Base-by-base conservation (phyloP, 257 asterid genomes). In the Penstemon davidsonii region DNA sequence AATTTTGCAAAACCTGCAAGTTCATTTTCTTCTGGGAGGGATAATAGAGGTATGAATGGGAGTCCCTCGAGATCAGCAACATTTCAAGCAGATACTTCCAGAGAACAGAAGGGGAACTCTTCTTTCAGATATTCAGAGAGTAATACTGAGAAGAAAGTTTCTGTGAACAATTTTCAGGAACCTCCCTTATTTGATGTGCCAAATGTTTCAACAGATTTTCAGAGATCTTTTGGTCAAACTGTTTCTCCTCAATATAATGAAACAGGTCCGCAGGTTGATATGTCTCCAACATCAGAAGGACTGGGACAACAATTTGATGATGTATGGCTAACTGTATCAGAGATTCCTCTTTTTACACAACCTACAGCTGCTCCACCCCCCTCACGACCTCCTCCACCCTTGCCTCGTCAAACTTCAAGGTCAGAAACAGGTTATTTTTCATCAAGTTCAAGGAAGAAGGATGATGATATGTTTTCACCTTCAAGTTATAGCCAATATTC, bases 311-410 rank as follows among this genome's bases (percentile, higher is more conserved):
- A 84, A 56, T 74, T 77, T 45, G 97, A 85, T 59, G 97, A 87
- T 51, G 69, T 89, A 62, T 95, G 99, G 99, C 80, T 91, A 67
- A 83, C 92, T 52, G 97, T 89, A 43, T 89, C 92, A 6, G 99
- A 95, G 85, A 76, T 95, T 69, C 98, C 98, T 68, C 98, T 95
- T 70, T 86, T 77, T 62, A 95, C 98, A 3, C 96, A 83, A 75
- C 96, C 96, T 38, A 82, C 98, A 25, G 73, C 80, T 70, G 95
- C 98, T 83, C 92, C 99, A 71, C 97, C 98, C 52, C 99, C 99
- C 73, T 85, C 99, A 45, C 88, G 98, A 11, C 91, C 96, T 66
- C 99, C 98, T 61, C 99, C 99, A 66, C 92, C 92, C 58, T 80
- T 95, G 72, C 99, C 99, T 68, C 79, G 81, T 51, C 75, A 60